These are phyloP conservation scores for Fusarium redolens DNA, from an alignment of 2,329 filamentous ascomycete species.

Conservation along the genomic window DNA sequence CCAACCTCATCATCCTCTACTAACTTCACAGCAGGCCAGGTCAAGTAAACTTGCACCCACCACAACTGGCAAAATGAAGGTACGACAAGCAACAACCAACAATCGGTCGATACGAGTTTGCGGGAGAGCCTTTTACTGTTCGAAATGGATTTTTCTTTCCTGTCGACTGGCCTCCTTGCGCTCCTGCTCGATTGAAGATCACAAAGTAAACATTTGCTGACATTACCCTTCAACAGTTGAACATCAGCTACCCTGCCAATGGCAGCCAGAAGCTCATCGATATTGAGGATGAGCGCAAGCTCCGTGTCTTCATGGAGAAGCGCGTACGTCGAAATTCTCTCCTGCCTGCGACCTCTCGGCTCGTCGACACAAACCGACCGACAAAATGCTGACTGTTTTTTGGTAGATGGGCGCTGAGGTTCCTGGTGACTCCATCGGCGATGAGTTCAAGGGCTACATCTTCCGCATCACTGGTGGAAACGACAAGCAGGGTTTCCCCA, in stretches of 20 bases:
- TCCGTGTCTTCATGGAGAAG: conserved; percentile 99
- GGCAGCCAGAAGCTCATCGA: conserved; percentile 99
- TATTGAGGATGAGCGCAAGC: conserved; percentile 98
- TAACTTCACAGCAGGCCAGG: conserved; percentile 57
- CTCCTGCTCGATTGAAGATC: conserved; percentile 5
- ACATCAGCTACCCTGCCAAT: conserved; percentile 93
- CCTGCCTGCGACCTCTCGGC: conserved; percentile 17
- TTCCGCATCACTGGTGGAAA: conserved; percentile 99
- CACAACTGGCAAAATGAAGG: conserved; percentile 62
- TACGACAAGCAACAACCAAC: conserved; percentile 46
- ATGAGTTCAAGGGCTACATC: conserved; percentile 99
- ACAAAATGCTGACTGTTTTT: conserved; percentile 49
- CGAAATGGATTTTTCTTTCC: not conserved
- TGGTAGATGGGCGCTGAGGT: conserved; percentile 88
- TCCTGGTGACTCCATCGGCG: conserved; percentile 91
- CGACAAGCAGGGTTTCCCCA: conserved; percentile 99
- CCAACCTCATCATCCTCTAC: conserved; percentile 47
- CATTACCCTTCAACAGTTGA: conserved; percentile 59
- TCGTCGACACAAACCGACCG: conserved; percentile 22
- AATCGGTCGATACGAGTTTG: not conserved
- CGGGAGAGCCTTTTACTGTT: not conserved
- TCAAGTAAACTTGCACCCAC: conserved; percentile 57
- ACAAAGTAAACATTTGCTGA: conserved; percentile 48
- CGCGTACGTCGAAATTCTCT: conserved; percentile 70
- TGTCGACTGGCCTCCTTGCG: not conserved